Evolutionary conservation across 352 stramenopile genomes (phyloP).

Genomic region (Globisporangium cylindrosporum): DNA sequence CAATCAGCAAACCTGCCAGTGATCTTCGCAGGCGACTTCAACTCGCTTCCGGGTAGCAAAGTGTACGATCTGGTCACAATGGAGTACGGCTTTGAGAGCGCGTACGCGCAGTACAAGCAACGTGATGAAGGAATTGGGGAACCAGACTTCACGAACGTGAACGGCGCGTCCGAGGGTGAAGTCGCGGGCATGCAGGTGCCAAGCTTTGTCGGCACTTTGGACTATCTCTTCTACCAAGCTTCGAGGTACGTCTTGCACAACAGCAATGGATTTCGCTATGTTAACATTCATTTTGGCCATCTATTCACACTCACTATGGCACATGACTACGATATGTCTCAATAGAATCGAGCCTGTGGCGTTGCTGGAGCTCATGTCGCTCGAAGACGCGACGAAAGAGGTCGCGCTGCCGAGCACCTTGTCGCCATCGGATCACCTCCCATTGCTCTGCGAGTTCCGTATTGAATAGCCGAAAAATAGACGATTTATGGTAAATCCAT

Average conservation of each 20-base stretch:
- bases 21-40: constrained; percentile 82
- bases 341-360: constrained; percentile 37
- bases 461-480: constrained; percentile 3
- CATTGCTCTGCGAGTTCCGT: constrained; percentile 64
- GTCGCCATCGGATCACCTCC: constrained; percentile 77
- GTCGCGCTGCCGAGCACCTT: constrained; percentile 59
- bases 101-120: constrained; percentile 49
- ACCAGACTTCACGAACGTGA: constrained; percentile 77
- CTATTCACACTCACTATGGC: not conserved
- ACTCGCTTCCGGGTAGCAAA: constrained; percentile 72
- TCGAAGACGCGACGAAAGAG: constrained; percentile 54
- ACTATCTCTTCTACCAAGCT: constrained; percentile 82
- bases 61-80: constrained; percentile 65
- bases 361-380: constrained; percentile 73
- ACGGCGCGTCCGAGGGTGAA: constrained; percentile 28
- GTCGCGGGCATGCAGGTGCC: constrained; percentile 34
- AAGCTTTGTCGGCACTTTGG: constrained; percentile 71
- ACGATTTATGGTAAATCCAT: not conserved
- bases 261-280: not conserved
- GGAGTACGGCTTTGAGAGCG: constrained; percentile 40
- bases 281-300: not conserved
- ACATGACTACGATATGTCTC: not conserved
- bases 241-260: constrained; percentile 26
- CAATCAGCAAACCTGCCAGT: constrained; percentile 21
- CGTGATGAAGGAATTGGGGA: constrained; percentile 17